phyloP scores from a whole-genome alignment of 1,284 basidiomycete species.

The Fomitopsis betulina region DNA sequence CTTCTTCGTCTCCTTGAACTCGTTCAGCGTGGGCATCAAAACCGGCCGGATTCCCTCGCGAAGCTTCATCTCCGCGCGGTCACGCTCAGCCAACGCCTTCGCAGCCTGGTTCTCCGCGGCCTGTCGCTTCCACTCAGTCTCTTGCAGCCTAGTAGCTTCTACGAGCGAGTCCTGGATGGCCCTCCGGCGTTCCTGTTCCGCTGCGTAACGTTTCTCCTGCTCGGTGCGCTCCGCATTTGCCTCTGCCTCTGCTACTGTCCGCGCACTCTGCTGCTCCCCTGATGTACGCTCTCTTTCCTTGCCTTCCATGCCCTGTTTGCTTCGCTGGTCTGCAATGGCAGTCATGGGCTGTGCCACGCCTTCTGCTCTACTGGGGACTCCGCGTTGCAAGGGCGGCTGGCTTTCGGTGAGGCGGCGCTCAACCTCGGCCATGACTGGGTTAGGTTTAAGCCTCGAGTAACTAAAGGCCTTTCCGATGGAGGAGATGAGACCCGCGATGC shows the following conservation, averaged over 20 bases:
- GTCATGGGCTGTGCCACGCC: too few species aligned
- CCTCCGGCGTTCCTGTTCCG: not conserved
- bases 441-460: not conserved
- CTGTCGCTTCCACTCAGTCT: not conserved
- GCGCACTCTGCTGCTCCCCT: not conserved
- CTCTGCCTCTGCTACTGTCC: not conserved
- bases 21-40: not conserved
- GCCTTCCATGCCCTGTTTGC: not conserved
- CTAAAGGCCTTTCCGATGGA: not conserved
- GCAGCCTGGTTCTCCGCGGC: not conserved
- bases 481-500: not conserved
- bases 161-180: not conserved
- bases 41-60: slow-evolving; percentile 2
- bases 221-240: not conserved
- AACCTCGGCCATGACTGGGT: not conserved
- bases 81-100: not conserved
- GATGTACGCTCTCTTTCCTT: not conserved
- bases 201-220: not conserved
- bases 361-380: not conserved
- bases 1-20: not conserved
- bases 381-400: not conserved
- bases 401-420: not conserved
- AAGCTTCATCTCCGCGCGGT: not conserved
- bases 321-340: not conserved
- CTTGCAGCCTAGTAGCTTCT: not conserved